Percentiles rank a stretch among this genome's conserved stretches.
Conservation (phyloP, 139 green algal species). For the Prasinococcaceae sp. region DNA sequence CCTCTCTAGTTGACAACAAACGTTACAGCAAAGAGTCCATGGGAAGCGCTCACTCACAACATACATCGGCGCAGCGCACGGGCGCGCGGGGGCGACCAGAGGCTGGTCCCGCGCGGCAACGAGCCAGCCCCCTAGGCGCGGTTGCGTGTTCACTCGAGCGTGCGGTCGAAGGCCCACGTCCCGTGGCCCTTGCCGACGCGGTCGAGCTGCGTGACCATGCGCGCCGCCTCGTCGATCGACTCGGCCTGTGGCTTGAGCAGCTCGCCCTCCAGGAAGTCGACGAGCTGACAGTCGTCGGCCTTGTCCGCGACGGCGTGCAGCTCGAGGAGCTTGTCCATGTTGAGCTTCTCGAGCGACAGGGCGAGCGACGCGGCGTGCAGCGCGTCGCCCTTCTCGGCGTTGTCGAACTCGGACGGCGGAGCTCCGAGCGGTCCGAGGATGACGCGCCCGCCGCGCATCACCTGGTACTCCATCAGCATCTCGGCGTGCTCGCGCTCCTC, state of each 20-base stretch:
- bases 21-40: too few relatives aligned
- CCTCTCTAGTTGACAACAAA: too few relatives aligned
- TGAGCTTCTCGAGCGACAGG: conserved; percentile 88
- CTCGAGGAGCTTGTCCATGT: conserved; percentile 70
- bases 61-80: too few relatives aligned
- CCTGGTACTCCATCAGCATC: conserved; percentile 81
- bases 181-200: conserved; percentile 79
- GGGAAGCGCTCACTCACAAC: too few relatives aligned
- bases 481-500: conserved; percentile 86
- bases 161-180: conserved; percentile 69
- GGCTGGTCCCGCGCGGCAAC: too few relatives aligned
- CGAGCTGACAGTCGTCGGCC: conserved; percentile 55
- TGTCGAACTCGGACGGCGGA: conserved; percentile 66
- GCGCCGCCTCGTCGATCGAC: conserved; percentile 62
- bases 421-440: conserved; percentile 62
- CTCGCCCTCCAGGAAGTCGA: conserved; percentile 64
- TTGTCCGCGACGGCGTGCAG: conserved; percentile 59
- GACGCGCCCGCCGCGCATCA: conserved; percentile 68
- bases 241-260: conserved; percentile 28
- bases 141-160: too few relatives aligned
- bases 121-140: too few relatives aligned
- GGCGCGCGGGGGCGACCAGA: too few relatives aligned
- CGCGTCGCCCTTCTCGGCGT: conserved; percentile 66
- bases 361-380: conserved; percentile 64
- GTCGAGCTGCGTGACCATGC: conserved; percentile 72